Conservation (phyloP, 805 yeast species). For the Starmera caribaea region DNA sequence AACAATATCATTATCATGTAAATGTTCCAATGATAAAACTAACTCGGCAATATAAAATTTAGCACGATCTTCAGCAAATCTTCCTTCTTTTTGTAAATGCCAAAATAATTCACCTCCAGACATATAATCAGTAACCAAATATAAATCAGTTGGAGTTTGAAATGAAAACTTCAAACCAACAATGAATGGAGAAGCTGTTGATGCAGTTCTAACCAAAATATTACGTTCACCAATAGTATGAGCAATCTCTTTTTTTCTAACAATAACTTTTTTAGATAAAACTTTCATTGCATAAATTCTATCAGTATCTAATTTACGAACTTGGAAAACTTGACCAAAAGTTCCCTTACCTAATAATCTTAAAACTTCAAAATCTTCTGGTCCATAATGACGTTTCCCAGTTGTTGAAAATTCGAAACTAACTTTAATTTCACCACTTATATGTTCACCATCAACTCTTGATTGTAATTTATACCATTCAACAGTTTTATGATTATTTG, state of each 20-base stretch:
- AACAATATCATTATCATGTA: slow-evolving; percentile 92
- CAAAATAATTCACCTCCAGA: slow-evolving; percentile 95
- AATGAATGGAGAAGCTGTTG: slow-evolving; percentile 83
- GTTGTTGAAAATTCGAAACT: slow-evolving; percentile 64
- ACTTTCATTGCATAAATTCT: slow-evolving; percentile 98
- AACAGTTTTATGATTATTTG: slow-evolving; percentile 28
- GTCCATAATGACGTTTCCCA: slow-evolving; percentile 74
- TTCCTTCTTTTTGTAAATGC: slow-evolving; percentile 95
- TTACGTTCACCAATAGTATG: slow-evolving; percentile 97
- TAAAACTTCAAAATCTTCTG: slow-evolving; percentile 88
- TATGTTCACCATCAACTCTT: slow-evolving; percentile 66
- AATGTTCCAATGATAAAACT: slow-evolving; percentile 84
- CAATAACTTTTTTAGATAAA: slow-evolving; percentile 87
- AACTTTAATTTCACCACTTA: slow-evolving; percentile 70
- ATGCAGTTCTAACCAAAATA: slow-evolving; percentile 85
- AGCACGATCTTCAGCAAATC: slow-evolving; percentile 88
- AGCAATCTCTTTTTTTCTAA: slow-evolving; percentile 93
- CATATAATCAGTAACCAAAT: slow-evolving; percentile 95
- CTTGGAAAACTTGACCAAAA: slow-evolving; percentile 96
- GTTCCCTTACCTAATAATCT: slow-evolving; percentile 93
- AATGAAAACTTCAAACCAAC: slow-evolving; percentile 94
- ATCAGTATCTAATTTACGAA: slow-evolving; percentile 78
- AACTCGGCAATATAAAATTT: slow-evolving; percentile 96
- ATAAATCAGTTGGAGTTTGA: slow-evolving; percentile 89
- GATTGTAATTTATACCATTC: slow-evolving; percentile 71